A percentile compares a stretch with the other conserved stretches of the same genome.
These are phyloP conservation scores for Crithidia mellificae DNA, from an alignment of 208 protist species.

Conservation along the genomic window DNA sequence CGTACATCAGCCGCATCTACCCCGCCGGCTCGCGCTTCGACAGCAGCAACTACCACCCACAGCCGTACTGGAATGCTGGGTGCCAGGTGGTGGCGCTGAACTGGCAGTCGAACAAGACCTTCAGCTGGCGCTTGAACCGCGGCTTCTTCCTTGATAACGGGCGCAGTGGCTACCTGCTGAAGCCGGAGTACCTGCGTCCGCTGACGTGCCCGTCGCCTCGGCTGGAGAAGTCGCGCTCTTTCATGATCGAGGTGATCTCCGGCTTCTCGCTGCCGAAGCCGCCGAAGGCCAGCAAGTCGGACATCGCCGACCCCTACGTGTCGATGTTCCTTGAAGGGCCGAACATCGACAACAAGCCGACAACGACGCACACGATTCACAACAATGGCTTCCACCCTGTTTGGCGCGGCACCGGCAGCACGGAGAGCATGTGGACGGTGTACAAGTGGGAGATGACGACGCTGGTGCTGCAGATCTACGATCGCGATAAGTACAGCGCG, in stretches of 20 bases:
- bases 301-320: constrained; percentile 68
- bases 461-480: constrained; percentile 70
- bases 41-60: constrained; percentile 93
- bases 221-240: constrained; percentile 26
- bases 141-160: constrained; percentile 93
- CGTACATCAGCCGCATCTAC: constrained; percentile 90
- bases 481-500: constrained; percentile 49
- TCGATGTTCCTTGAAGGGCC: constrained; percentile 58
- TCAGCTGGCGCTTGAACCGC: constrained; percentile 77
- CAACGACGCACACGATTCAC: constrained; percentile 41
- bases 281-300: constrained; percentile 38
- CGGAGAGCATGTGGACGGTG: constrained; percentile 51
- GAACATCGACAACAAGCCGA: constrained; percentile 26
- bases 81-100: constrained; percentile 93
- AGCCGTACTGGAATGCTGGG: constrained; percentile 72
- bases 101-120: constrained; percentile 78
- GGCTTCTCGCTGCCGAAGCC: constrained; percentile 71
- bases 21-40: constrained; percentile 89
- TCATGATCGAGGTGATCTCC: constrained; percentile 70
- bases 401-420: constrained; percentile 53
- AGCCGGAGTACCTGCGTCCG: constrained; percentile 73
- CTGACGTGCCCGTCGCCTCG: constrained; percentile 1
- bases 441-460: constrained; percentile 52
- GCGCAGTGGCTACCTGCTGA: constrained; percentile 93
- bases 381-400: constrained; percentile 83